A percentile compares a stretch with the other conserved stretches of the same genome.
Conservation (phyloP, 257 asterid species). For the Gardenia jasminoides region DNA sequence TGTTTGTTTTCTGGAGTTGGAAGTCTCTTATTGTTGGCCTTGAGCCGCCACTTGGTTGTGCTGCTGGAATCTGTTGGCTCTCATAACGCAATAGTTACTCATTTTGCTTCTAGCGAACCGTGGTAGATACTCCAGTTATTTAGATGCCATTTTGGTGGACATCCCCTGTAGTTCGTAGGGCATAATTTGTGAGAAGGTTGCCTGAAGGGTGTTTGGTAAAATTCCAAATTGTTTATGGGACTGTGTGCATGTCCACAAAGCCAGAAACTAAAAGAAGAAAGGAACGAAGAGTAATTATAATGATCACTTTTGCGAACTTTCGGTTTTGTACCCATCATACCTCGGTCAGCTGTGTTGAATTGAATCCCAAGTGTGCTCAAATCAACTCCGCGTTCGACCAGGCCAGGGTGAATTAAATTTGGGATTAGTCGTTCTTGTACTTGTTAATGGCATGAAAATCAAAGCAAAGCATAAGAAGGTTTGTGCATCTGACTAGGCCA, state of each 20-base stretch:
- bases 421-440: too few species aligned
- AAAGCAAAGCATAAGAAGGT: too few species aligned
- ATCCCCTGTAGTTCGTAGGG: neutral
- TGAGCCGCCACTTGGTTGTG: neutral
- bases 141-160: neutral
- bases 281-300: neutral
- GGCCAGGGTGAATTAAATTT: too few species aligned
- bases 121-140: neutral
- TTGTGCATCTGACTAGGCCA: too few species aligned
- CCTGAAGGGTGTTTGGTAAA: neutral
- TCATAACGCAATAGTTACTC: neutral
- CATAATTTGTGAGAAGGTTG: neutral
- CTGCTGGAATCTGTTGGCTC: neutral
- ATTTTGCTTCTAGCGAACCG: neutral
- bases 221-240: neutral
- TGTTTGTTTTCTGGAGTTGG: neutral
- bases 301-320: neutral
- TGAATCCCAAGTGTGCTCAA: too few species aligned
- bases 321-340: too few species aligned
- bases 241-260: neutral
- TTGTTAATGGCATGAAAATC: too few species aligned
- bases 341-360: neutral
- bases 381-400: too few species aligned
- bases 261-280: neutral
- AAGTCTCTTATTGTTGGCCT: neutral